Evolutionary conservation across 108 stramenopile species (phyloP).

Genomic region (Phaeodactylum tricornutum): DNA sequence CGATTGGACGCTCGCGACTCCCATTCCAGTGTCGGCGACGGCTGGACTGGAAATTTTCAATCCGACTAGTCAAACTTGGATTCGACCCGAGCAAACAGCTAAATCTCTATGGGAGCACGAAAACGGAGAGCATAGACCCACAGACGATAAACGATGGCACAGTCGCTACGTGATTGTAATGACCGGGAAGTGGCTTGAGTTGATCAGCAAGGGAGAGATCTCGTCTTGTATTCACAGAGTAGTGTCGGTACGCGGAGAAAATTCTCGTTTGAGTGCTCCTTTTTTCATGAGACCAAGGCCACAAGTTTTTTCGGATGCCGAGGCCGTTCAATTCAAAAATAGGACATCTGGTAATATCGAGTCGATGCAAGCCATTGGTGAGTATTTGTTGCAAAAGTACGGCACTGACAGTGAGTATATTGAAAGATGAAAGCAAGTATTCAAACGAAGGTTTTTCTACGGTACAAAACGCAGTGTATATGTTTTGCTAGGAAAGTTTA

Average conservation of each 20-base stretch:
- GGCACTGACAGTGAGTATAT: too few relatives aligned
- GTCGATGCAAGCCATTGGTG: too few relatives aligned
- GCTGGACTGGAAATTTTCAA: conserved; percentile 20
- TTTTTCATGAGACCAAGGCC: conserved; percentile 23
- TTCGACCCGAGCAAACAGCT: conserved; percentile 11
- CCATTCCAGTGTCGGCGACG: conserved; percentile 15
- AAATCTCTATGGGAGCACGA: neutral
- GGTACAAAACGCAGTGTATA: too few relatives aligned
- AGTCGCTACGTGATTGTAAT: conserved; percentile 17
- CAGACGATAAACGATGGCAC: too few relatives aligned
- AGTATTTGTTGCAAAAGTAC: too few relatives aligned
- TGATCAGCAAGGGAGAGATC: conserved; percentile 11
- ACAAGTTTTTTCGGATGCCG: too few relatives aligned
- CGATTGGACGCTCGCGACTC: conserved; percentile 23
- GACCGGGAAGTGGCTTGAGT: conserved; percentile 24
- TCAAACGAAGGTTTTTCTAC: too few relatives aligned
- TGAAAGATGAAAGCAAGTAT: too few relatives aligned
- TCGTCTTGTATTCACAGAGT: conserved; percentile 17
- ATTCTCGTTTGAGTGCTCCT: conserved; percentile 27
- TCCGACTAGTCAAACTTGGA: conserved; percentile 10
- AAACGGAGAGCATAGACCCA: too few relatives aligned
- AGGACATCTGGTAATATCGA: too few relatives aligned
- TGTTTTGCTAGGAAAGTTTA: too few relatives aligned
- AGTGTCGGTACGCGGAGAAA: conserved; percentile 6
- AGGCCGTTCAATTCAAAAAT: too few relatives aligned